A percentile compares a stretch with the other conserved stretches of the same genome.
phyloP scores from a whole-genome alignment of 1,284 basidiomycete species.

The Tilletia setariae region DNA sequence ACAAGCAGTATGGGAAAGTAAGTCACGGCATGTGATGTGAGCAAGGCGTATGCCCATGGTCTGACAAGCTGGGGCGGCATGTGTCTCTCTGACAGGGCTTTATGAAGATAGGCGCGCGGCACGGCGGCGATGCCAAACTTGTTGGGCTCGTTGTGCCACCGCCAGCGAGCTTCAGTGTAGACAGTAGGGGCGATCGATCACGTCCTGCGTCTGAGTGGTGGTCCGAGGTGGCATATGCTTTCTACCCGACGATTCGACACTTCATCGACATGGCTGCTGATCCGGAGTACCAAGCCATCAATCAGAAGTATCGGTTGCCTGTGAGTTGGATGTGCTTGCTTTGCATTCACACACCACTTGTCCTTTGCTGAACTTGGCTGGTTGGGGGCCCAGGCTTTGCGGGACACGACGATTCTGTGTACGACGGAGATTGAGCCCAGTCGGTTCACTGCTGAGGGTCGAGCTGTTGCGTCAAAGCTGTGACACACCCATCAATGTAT shows the following conservation, averaged over 20 bases:
- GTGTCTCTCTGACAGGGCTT: conserved; percentile 20
- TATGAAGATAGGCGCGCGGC: conserved; percentile 25
- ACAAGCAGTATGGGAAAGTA: conserved; percentile 7
- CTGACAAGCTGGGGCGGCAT: neutral
- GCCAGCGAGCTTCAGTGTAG: neutral
- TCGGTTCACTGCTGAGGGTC: too few relatives aligned
- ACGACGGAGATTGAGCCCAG: conserved; percentile 12
- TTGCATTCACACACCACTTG: neutral
- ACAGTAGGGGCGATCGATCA: conserved; percentile 20
- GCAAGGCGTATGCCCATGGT: neutral
- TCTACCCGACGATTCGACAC: conserved; percentile 37
- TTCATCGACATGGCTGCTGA: conserved; percentile 38
- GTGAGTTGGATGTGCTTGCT: neutral
- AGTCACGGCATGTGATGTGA: neutral
- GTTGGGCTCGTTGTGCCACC: conserved; percentile 32
- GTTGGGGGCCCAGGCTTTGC: neutral
- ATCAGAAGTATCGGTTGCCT: conserved; percentile 20
- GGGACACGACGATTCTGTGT: conserved; percentile 8
- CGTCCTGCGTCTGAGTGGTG: conserved; percentile 27
- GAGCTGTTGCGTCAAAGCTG: too few relatives aligned
- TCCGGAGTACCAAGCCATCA: conserved; percentile 33
- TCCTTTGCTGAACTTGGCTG: neutral
- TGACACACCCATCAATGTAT: too few relatives aligned
- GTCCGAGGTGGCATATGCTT: conserved; percentile 33
- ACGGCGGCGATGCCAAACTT: conserved; percentile 36